Evolutionary conservation across 306 rosid species (phyloP).

Genomic region (Mimosa pudica): DNA sequence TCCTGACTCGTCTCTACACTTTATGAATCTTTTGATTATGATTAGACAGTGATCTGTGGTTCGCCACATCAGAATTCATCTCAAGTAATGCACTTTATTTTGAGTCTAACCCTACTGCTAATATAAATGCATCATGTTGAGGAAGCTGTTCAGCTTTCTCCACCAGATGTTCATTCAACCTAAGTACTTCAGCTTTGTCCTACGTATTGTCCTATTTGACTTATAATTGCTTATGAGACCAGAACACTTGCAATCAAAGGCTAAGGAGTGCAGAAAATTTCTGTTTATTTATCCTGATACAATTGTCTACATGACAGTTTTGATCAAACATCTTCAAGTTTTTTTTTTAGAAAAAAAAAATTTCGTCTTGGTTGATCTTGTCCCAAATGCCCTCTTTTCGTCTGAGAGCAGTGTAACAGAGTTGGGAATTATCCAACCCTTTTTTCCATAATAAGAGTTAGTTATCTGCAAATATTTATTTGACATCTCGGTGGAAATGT

Average conservation of each 20-base stretch:
- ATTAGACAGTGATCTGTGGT: neutral
- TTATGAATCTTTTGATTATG: neutral
- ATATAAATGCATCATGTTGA: neutral
- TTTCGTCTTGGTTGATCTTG: neutral
- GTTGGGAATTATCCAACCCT: neutral
- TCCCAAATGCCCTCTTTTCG: slow-evolving; percentile 4
- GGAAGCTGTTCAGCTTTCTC: neutral
- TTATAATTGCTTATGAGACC: neutral
- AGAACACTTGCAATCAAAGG: neutral
- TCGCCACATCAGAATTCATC: neutral
- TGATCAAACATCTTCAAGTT: neutral
- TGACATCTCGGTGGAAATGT: neutral
- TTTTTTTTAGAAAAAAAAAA: neutral
- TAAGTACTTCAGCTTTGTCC: neutral
- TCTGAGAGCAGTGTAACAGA: neutral
- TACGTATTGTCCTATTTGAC: neutral
- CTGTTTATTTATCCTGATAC: neutral
- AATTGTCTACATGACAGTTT: neutral
- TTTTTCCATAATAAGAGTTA: neutral
- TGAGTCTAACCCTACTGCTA: neutral
- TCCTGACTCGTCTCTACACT: neutral
- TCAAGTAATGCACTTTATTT: neutral
- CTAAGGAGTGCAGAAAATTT: neutral
- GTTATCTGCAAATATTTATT: neutral
- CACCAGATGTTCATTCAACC: neutral